phyloP scores from a whole-genome alignment of 2,329 filamentous ascomycete genomes.

The Venturia oleaginea region DNA sequence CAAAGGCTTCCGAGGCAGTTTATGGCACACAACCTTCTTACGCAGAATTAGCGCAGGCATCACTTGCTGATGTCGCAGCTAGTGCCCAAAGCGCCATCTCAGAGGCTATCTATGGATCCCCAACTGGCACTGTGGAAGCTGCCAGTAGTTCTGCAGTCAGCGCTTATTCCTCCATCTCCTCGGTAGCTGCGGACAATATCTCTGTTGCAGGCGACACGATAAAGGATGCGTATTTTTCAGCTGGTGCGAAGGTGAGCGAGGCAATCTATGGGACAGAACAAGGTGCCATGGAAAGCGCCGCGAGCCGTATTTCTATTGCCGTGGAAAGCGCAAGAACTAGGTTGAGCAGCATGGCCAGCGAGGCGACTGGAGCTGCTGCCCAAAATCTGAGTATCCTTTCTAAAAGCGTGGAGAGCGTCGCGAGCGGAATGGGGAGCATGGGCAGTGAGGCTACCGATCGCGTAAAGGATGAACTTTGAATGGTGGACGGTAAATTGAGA shows the following conservation, averaged over 20 bases:
- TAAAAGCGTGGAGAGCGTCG: slow-evolving; percentile 28
- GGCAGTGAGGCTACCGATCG: slow-evolving; percentile 34
- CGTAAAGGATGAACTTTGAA: slow-evolving; percentile 46
- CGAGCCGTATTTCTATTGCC: slow-evolving; percentile 32
- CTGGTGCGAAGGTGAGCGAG: slow-evolving; percentile 30
- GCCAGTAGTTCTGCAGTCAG: slow-evolving; percentile 44
- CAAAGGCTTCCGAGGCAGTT: slow-evolving; percentile 43
- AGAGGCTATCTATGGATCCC: slow-evolving; percentile 47
- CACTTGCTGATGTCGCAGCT: slow-evolving; percentile 44
- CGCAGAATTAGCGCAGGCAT: slow-evolving; percentile 43
- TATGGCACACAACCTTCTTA: slow-evolving; percentile 47
- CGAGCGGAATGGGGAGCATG: slow-evolving; percentile 40
- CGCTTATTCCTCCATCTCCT: slow-evolving; percentile 41
- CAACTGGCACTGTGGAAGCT: slow-evolving; percentile 43
- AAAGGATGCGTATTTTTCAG: slow-evolving; percentile 16
- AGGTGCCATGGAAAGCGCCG: slow-evolving; percentile 37
- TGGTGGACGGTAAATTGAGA: not conserved
- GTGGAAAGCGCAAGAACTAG: slow-evolving; percentile 36
- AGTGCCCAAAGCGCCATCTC: slow-evolving; percentile 45
- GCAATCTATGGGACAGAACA: slow-evolving; percentile 40
- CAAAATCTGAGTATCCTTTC: slow-evolving; percentile 22
- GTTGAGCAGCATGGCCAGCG: slow-evolving; percentile 30
- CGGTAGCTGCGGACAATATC: slow-evolving; percentile 29
- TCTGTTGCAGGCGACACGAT: slow-evolving; percentile 17
- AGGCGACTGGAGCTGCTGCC: slow-evolving; percentile 17